Base-by-base conservation (phyloP, 164 flowering plant species). In the Chloranthus sessilifolius region DNA sequence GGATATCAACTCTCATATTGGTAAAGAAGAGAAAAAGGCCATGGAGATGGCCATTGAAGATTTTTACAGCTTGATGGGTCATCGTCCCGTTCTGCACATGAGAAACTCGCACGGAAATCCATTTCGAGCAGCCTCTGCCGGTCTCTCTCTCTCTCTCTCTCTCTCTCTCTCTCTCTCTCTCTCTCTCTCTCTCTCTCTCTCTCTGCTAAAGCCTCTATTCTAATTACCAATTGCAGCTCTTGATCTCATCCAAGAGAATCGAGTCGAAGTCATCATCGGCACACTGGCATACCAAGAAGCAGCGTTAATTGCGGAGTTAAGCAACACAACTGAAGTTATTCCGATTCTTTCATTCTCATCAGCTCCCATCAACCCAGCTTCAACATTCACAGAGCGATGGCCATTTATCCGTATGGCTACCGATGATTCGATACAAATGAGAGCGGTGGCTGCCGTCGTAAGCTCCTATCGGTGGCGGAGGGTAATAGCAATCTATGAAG, bases 261-360 rank as follows among this genome's bases (percentile, higher is more conserved):
- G 52, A 14, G 73, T 52, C 5, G 15, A 56, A 28, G 76, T 36
- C 29, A 64, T 77, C n/a, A 19, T 77, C n/a, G 71, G 72, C 35
- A 53, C 54, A 66, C 67, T 3, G 59, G 52, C 15, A 41, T 68
- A 8, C 78, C 72, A 52, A 51, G 57, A 53, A 48, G 39, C 61
- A 7, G 55, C 59, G 1, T 17, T 61, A 27, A 65, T 66, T 22
- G 72, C 56, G 1, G 71, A 66, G 39, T 23, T 63, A 12, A 50
- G 64, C 2, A 47, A 20, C 17, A 36, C 52, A 50, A 58, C 68
- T 43, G 52, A 66, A 57, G 67, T n/a, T n/a, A n/a, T 77, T 30
- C 76, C 76, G 0, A 43, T 71, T 21, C 37, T 77, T 20, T 71
- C 81, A 0, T 67, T 77, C 3, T 71, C 81, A 0, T 67, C 74